Evolutionary conservation across 2,329 filamentous ascomycete species (phyloP).

Genomic region (Diaporthe nobilis): DNA sequence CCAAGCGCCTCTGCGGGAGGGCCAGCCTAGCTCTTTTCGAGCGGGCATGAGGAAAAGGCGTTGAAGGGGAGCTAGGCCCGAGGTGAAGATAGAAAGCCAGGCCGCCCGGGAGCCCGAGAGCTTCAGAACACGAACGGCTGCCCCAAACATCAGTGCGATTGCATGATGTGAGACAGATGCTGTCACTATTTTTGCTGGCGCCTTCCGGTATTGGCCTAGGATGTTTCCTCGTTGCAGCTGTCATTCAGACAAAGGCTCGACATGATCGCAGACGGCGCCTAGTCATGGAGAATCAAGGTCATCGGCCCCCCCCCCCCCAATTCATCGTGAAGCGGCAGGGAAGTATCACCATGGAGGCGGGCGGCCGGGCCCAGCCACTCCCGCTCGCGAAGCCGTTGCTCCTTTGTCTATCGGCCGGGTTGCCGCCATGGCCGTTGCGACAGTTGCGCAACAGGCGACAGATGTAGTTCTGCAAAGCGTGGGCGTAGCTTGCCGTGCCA

Average conservation of each 20-base stretch:
- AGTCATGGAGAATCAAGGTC: background rate
- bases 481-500: conserved; percentile 7
- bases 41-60: conserved; percentile 11
- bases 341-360: background rate
- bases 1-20: conserved; percentile 17
- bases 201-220: conserved; percentile 29
- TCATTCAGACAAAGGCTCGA: conserved; percentile 2
- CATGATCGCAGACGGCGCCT: background rate
- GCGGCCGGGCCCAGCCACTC: conserved; percentile 31
- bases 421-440: conserved; percentile 31
- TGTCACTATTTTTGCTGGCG: conserved; percentile 31
- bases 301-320: background rate
- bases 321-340: conserved; percentile 20
- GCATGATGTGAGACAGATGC: conserved; percentile 35
- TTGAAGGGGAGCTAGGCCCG: conserved; percentile 26
- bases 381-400: conserved; percentile 25
- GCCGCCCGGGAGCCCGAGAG: conserved; percentile 13
- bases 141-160: conserved; percentile 29
- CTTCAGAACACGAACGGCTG: conserved; percentile 26
- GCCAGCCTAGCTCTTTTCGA: conserved; percentile 19
- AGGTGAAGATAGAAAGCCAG: background rate
- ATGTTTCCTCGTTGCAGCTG: conserved; percentile 34
- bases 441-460: conserved; percentile 8
- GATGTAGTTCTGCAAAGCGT: background rate
- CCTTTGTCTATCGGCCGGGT: conserved; percentile 5